Conservation (phyloP, 192 early-diverging fungal genomes). For the Rhizophlyctis rosea region DNA sequence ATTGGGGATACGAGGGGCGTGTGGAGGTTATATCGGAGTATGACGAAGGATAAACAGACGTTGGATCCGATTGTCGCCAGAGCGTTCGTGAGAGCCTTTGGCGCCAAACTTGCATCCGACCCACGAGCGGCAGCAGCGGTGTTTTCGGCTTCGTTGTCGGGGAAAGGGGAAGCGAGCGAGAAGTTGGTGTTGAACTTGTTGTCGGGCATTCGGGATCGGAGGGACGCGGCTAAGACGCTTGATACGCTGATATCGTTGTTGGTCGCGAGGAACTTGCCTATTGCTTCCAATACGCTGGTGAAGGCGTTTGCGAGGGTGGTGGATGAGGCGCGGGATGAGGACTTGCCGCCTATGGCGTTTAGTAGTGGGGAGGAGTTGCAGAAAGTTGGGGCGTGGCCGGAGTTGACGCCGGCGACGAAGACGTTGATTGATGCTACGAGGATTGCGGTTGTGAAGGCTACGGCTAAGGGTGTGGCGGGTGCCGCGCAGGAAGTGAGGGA, state of each 20-base stretch:
- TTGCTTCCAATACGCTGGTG: constrained; percentile 3
- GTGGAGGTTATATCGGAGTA: constrained; percentile 11
- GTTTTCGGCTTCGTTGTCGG: constrained; percentile 7
- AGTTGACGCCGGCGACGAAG: no score
- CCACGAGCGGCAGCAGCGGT: constrained; percentile 4
- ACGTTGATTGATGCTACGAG: constrained; percentile 2
- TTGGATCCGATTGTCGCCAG: constrained; percentile 8
- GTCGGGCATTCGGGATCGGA: constrained; percentile 4
- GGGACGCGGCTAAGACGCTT: constrained; percentile 10
- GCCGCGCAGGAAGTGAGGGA: constrained; percentile 11
- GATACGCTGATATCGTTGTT: constrained; percentile 5
- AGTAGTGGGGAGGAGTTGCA: not conserved
- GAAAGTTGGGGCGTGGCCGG: constrained; percentile 8
- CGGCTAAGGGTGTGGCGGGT: constrained; percentile 18
- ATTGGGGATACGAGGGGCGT: constrained; percentile 12
- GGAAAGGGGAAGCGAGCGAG: not conserved
- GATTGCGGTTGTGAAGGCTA: constrained; percentile 12
- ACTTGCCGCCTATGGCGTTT: constrained; percentile 18
- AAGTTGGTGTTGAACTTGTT: constrained; percentile 4
- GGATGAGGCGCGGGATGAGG: constrained; percentile 5
- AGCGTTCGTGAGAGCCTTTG: constrained; percentile 22
- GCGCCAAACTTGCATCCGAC: constrained; percentile 8
- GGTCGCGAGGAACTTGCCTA: not conserved
- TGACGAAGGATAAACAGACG: not conserved
- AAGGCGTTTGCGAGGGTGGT: constrained; percentile 12